phyloP scores from a whole-genome alignment of 1,284 basidiomycete genomes.

The Melanopsichium pennsylvanicum region DNA sequence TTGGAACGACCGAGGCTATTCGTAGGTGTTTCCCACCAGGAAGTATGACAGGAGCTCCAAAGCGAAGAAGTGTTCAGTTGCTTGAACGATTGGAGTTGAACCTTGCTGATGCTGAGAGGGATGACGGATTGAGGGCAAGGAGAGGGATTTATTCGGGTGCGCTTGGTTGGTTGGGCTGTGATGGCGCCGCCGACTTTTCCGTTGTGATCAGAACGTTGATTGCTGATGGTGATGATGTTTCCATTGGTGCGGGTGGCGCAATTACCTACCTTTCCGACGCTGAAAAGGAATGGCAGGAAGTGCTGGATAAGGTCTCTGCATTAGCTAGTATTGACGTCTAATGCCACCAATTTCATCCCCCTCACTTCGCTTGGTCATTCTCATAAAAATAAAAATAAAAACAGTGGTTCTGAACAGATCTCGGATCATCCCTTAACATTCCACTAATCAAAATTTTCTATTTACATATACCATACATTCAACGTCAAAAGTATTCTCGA shows the following conservation, averaged over 20 bases:
- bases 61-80: constrained; percentile 89
- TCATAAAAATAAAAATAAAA: too few species aligned
- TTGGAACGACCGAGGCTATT: constrained; percentile 76
- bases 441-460: too few species aligned
- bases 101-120: constrained; percentile 17
- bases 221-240: constrained; percentile 72
- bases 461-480: background rate
- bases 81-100: constrained; percentile 78
- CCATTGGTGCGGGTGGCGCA: constrained; percentile 88
- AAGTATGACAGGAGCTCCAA: constrained; percentile 97
- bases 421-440: too few species aligned
- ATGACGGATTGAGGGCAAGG: constrained; percentile 25
- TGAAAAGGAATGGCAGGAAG: constrained; percentile 91
- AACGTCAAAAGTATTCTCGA: constrained; percentile 12
- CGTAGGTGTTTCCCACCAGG: constrained; percentile 74
- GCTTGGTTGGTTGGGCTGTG: constrained; percentile 88
- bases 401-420: too few species aligned
- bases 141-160: constrained; percentile 83
- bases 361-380: too few species aligned
- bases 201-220: constrained; percentile 95
- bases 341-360: too few species aligned
- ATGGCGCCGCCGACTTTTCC: constrained; percentile 88
- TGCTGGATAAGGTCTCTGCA: constrained; percentile 75
- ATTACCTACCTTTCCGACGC: constrained; percentile 91
- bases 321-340: constrained; percentile 34